Evolutionary conservation across 73 alveolate species (phyloP).

Genomic region (Effrenium voratum): DNA sequence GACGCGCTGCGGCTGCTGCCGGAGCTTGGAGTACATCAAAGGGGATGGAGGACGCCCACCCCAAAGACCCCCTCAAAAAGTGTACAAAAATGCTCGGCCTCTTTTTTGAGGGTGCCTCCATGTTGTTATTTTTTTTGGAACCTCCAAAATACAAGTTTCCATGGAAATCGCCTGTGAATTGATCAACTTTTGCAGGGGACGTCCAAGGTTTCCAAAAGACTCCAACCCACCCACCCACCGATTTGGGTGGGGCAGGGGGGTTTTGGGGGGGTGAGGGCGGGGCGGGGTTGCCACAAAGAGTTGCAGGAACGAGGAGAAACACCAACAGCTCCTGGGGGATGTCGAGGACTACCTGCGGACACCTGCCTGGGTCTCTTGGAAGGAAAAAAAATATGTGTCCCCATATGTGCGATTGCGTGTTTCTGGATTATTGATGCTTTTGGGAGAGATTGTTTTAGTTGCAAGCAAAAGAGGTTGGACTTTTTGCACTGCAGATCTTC

Average conservation of each 20-base stretch:
- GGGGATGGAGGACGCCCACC: not conserved
- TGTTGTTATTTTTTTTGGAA: not conserved
- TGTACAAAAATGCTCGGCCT: not conserved
- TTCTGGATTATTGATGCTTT: no score
- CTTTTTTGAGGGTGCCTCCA: not conserved
- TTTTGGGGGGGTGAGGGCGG: not conserved
- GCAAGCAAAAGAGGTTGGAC: no score
- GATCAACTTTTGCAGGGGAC: no score
- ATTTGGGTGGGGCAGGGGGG: not conserved
- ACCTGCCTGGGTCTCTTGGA: not conserved
- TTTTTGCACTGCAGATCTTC: no score
- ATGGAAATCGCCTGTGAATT: not conserved
- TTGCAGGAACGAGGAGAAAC: conserved; percentile 27
- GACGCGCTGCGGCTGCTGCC: not conserved
- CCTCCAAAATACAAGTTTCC: not conserved
- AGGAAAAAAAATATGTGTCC: no score
- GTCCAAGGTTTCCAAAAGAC: not conserved
- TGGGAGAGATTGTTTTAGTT: no score
- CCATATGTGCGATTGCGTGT: no score
- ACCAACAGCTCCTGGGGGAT: conserved; percentile 10
- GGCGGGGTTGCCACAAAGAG: not conserved
- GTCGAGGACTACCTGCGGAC: conserved; percentile 42
- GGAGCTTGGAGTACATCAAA: not conserved
- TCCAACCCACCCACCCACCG: not conserved
- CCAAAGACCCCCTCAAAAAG: not conserved